phyloP scores from a whole-genome alignment of 2,329 filamentous ascomycete species.

The Cladosporium sp. region DNA sequence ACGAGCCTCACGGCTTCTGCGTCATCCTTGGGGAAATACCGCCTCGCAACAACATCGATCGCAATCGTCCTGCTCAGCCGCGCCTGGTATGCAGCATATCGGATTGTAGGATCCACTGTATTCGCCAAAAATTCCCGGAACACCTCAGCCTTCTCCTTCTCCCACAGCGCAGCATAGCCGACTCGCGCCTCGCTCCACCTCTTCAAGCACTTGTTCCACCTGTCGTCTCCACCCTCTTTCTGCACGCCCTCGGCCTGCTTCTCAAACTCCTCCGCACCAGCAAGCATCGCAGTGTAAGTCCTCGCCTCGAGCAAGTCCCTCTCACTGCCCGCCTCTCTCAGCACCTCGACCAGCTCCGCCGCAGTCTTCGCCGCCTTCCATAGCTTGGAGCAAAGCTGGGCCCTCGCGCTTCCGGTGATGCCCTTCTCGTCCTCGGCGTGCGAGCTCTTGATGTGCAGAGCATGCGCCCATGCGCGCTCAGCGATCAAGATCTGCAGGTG shows the following conservation, averaged over 20 bases:
- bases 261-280: slow-evolving; percentile 79
- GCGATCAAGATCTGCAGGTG: slow-evolving; percentile 79
- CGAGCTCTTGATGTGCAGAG: slow-evolving; percentile 87
- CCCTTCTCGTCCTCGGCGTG: slow-evolving; percentile 78
- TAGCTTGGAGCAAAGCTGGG: slow-evolving; percentile 85
- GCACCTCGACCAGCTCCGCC: slow-evolving; percentile 63
- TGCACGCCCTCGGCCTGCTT: slow-evolving; percentile 61
- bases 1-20: slow-evolving; percentile 64
- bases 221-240: slow-evolving; percentile 36
- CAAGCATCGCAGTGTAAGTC: slow-evolving; percentile 76
- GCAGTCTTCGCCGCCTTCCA: slow-evolving; percentile 75
- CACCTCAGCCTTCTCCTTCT: slow-evolving; percentile 67
- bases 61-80: slow-evolving; percentile 83
- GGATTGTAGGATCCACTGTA: slow-evolving; percentile 88
- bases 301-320: slow-evolving; percentile 79
- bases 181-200: slow-evolving; percentile 75
- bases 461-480: slow-evolving; percentile 92
- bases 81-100: slow-evolving; percentile 90
- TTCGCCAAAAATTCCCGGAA: slow-evolving; percentile 84
- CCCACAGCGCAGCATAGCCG: slow-evolving; percentile 76
- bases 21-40: slow-evolving; percentile 71
- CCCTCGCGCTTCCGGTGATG: slow-evolving; percentile 75
- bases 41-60: slow-evolving; percentile 74
- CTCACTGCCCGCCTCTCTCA: slow-evolving; percentile 62
- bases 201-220: slow-evolving; percentile 75